Base-by-base conservation (phyloP, 352 stramenopile species). In the Aphanomyces euteiches region DNA sequence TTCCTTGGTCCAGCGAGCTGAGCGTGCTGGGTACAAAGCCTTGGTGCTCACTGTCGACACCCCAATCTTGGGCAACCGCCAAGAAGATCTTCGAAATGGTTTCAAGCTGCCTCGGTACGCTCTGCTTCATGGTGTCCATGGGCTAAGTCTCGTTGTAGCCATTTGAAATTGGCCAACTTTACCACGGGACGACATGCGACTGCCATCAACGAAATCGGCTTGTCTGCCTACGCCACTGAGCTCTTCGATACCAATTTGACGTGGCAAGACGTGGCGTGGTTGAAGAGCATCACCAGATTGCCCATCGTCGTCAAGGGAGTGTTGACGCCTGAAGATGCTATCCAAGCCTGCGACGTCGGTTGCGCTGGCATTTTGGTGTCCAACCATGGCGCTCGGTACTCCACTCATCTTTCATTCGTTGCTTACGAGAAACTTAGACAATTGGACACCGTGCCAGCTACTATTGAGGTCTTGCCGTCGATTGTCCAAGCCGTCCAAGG, bases 21-120 rank as follows among this genome's bases (percentile, higher is more conserved):
- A 97, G 76, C 85, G 90, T n/a, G 95, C 96, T 17, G 94, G 96
- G 17, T 97, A 95, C 73, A 97, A 96, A 69, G 97, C 97, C 56
- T 90, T 97, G 65, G 95, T 97, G 53, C 79, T 98, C 10, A 98
- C 96, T 6, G 95, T 98, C 15, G 96, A 98, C 76, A 97, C 97
- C 66, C 97, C 96, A 4, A 93, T 96, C 87, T 93, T 98, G 34
- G 96, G 96, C 43, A 96, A 98, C 73, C 87, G 96, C 37, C 95
- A 99, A 74, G 80, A 93, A 28, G 96, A 99, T 73, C 95, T 98
- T 66, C 91, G 96, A 57, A 98, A 98, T 80, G 78, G 79, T 66
- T 97, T 97, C 75, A 87, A 84, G 47, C 74, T 97, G 34, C 88
- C 90, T 0, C 73, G 72, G n/a, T 88, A 96, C 73, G 68, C 79